A percentile compares a stretch with the other conserved stretches of the same genome.
Conservation (phyloP, 2,329 filamentous ascomycete species). For the Pyricularia sp. region DNA sequence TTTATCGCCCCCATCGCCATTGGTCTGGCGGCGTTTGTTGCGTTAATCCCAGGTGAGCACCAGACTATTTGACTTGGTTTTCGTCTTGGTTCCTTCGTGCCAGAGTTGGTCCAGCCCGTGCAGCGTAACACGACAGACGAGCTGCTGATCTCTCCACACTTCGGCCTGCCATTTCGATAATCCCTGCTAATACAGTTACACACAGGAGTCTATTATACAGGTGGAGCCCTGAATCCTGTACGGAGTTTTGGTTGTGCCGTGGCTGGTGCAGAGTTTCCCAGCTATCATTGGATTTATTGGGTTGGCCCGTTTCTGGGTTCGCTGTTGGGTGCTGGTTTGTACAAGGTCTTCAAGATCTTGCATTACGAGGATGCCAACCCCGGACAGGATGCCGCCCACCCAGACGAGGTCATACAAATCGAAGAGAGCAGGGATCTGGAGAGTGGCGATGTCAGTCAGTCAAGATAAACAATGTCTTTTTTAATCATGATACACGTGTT, state of each 20-base stretch:
- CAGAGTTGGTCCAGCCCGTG: too few species aligned
- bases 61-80: neutral
- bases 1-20: slow-evolving; percentile 55
- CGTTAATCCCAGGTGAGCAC: slow-evolving; percentile 17
- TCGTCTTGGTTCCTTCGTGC: neutral
- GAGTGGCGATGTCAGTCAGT: too few species aligned
- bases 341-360: slow-evolving; percentile 1
- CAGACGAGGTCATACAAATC: too few species aligned
- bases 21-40: slow-evolving; percentile 50
- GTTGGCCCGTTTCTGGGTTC: slow-evolving; percentile 30
- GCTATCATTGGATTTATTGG: slow-evolving; percentile 32
- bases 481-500: too few species aligned
- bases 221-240: slow-evolving; percentile 28
- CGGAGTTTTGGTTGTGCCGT: slow-evolving; percentile 31
- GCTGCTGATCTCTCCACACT: neutral
- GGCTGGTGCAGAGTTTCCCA: slow-evolving; percentile 20
- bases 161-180: too few species aligned
- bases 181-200: too few species aligned
- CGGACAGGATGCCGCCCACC: slow-evolving; percentile 2
- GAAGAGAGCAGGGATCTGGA: too few species aligned
- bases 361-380: slow-evolving; percentile 5
- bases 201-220: slow-evolving; percentile 22
- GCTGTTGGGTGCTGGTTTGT: slow-evolving; percentile 21
- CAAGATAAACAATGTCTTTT: too few species aligned
- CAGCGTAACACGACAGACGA: neutral